phyloP scores from a whole-genome alignment of 352 stramenopile genomes.

The Phytopythium oedochilum region DNA sequence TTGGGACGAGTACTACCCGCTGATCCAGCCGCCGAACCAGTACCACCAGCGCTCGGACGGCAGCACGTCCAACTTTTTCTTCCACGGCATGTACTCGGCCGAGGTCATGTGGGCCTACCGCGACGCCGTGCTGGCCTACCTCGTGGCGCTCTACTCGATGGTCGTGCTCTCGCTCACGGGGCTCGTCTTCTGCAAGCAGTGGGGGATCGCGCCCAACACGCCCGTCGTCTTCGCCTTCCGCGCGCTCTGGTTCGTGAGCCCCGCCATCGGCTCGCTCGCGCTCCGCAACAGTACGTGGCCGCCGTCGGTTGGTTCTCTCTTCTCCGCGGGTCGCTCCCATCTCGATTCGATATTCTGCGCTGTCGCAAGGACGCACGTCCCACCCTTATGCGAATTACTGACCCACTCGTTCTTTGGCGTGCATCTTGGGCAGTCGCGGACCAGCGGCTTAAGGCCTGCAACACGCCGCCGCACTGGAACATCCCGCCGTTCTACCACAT shows the following conservation, averaged over 20 bases:
- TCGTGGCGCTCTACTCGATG: slow-evolving; percentile 75
- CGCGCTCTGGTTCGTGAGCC: slow-evolving; percentile 71
- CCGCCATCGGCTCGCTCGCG: slow-evolving; percentile 60
- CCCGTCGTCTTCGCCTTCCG: slow-evolving; percentile 51
- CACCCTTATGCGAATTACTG: too few species aligned
- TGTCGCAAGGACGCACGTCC: not conserved
- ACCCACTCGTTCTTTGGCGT: slow-evolving; percentile 8
- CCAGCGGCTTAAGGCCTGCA: slow-evolving; percentile 63
- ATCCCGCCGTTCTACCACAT: slow-evolving; percentile 77
- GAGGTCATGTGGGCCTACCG: slow-evolving; percentile 83
- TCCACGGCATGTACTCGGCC: slow-evolving; percentile 84
- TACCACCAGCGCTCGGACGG: slow-evolving; percentile 74
- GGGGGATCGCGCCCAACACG: slow-evolving; percentile 46
- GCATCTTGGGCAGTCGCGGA: slow-evolving; percentile 68
- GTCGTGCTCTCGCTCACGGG: slow-evolving; percentile 76
- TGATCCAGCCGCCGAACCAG: slow-evolving; percentile 78
- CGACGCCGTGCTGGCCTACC: slow-evolving; percentile 76
- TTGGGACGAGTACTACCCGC: slow-evolving; percentile 87
- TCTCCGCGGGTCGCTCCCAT: too few species aligned
- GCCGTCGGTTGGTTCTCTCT: too few species aligned
- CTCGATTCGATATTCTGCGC: not conserved
- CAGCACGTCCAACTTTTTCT: slow-evolving; percentile 81
- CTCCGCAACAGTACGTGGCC: slow-evolving; percentile 59
- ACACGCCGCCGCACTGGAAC: slow-evolving; percentile 80
- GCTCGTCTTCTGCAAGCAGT: slow-evolving; percentile 83